Conservation (phyloP, 331 rosid species). For the Saraca asoca region DNA sequence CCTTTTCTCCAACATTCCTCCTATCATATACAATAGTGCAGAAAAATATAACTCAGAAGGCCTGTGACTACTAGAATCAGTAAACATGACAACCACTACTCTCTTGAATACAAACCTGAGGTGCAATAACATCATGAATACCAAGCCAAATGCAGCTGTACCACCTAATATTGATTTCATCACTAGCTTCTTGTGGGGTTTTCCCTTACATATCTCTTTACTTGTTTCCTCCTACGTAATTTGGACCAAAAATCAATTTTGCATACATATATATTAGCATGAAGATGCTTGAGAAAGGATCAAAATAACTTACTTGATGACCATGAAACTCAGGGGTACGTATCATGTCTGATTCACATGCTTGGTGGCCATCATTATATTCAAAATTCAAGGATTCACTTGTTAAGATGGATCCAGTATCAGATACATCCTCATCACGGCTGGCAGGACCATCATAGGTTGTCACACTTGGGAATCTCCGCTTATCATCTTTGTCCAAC, state of each 20-base stretch:
- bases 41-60: conserved; percentile 16
- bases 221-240: conserved; percentile 8
- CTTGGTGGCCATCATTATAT: conserved; percentile 30
- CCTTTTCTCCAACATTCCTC: conserved; percentile 36
- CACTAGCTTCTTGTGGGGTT: conserved; percentile 37
- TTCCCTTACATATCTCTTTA: conserved; percentile 30
- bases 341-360: conserved; percentile 17
- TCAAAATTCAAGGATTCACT: conserved; percentile 37
- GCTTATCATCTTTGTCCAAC: conserved; percentile 26
- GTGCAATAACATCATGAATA: conserved; percentile 39
- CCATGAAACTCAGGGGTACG: not conserved
- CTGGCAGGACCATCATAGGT: conserved; percentile 9
- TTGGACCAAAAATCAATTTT: conserved; percentile 31
- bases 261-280: conserved; percentile 35
- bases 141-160: conserved; percentile 49
- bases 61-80: conserved; percentile 13
- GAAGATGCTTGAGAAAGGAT: conserved; percentile 24
- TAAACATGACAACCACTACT: conserved; percentile 6
- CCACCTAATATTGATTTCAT: conserved; percentile 54
- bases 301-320: conserved; percentile 34
- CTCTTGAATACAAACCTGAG: conserved; percentile 46
- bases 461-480: conserved; percentile 4
- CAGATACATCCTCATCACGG: conserved; percentile 30
- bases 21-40: conserved; percentile 29
- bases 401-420: conserved; percentile 10